These are phyloP conservation scores for Ascosphaera aggregata DNA, from an alignment of 2,329 filamentous ascomycete species.

Conservation along the genomic window DNA sequence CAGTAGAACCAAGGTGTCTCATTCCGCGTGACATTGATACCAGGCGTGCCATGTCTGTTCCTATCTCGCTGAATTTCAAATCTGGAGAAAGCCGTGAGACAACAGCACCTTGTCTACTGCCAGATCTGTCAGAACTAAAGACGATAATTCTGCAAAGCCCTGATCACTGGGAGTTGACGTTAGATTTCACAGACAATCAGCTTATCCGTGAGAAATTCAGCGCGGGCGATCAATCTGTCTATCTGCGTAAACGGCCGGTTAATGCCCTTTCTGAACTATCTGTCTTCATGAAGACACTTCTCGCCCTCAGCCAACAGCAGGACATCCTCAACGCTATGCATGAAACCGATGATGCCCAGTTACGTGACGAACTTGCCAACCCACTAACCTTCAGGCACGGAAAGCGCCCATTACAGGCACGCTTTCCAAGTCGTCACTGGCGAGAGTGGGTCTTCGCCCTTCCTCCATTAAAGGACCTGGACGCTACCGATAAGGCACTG, in stretches of 20 bases:
- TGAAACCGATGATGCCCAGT: conserved; percentile 1
- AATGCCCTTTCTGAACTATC: conserved; percentile 35
- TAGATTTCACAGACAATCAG: conserved; percentile 46
- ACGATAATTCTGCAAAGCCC: conserved; percentile 21
- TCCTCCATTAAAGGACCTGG: conserved; percentile 26
- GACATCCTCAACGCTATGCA: conserved; percentile 12
- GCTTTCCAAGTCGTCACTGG: conserved; percentile 19
- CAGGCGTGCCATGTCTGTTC: conserved; percentile 50
- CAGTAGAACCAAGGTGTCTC: conserved; percentile 70
- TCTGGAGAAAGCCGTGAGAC: conserved; percentile 14
- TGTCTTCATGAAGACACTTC: conserved; percentile 50
- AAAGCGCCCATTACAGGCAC: conserved; percentile 8
- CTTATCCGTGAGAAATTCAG: conserved; percentile 40
- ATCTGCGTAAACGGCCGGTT: conserved; percentile 45
- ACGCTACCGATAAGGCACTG: conserved; percentile 42
- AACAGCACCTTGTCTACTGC: conserved; percentile 33
- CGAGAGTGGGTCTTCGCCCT: conserved; percentile 57
- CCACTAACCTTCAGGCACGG: conserved; percentile 8
- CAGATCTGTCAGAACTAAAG: conserved; percentile 17
- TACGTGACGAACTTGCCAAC: conserved; percentile 1
- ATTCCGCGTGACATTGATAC: conserved; percentile 74
- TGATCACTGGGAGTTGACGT: conserved; percentile 57
- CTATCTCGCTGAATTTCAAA: conserved; percentile 41
- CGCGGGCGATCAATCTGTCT: conserved; percentile 43
- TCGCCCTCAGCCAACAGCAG: conserved; percentile 43